Evolutionary conservation across 2,329 filamentous ascomycete species (phyloP).

Genomic region (Lasiodiplodia sp.): DNA sequence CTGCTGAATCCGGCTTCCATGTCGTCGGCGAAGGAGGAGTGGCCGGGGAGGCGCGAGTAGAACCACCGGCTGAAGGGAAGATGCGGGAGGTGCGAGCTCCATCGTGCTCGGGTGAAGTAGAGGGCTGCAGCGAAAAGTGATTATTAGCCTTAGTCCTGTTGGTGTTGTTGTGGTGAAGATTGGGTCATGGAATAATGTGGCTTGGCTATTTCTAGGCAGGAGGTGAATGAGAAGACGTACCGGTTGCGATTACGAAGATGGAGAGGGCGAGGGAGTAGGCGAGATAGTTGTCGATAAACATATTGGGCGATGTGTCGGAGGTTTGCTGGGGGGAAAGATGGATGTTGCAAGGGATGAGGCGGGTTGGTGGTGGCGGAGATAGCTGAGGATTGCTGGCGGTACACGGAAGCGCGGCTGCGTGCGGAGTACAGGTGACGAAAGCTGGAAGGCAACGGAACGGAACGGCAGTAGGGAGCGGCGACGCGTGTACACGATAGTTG

Average conservation of each 20-base stretch:
- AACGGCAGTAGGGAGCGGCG: slow-evolving; percentile 15
- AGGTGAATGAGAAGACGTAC: slow-evolving; percentile 52
- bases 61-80: slow-evolving; percentile 61
- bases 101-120: slow-evolving; percentile 80
- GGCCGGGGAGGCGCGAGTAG: slow-evolving; percentile 75
- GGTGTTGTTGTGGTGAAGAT: slow-evolving; percentile 30
- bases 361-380: slow-evolving; percentile 27
- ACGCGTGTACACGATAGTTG: slow-evolving; percentile 18
- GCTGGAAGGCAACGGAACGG: slow-evolving; percentile 16
- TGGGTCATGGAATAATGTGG: slow-evolving; percentile 11
- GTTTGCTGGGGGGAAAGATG: not conserved
- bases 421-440: slow-evolving; percentile 23
- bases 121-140: slow-evolving; percentile 59
- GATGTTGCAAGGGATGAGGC: slow-evolving; percentile 12
- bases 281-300: slow-evolving; percentile 70
- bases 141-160: slow-evolving; percentile 26
- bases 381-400: slow-evolving; percentile 24
- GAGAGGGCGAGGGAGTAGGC: slow-evolving; percentile 79
- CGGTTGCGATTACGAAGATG: slow-evolving; percentile 73
- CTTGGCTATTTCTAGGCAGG: slow-evolving; percentile 21
- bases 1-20: slow-evolving; percentile 87
- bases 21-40: slow-evolving; percentile 73
- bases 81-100: slow-evolving; percentile 72
- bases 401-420: slow-evolving; percentile 30
- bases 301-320: slow-evolving; percentile 50